phyloP scores from a whole-genome alignment of 2,329 filamentous ascomycete genomes.

The Pseudocercospora fuligena region DNA sequence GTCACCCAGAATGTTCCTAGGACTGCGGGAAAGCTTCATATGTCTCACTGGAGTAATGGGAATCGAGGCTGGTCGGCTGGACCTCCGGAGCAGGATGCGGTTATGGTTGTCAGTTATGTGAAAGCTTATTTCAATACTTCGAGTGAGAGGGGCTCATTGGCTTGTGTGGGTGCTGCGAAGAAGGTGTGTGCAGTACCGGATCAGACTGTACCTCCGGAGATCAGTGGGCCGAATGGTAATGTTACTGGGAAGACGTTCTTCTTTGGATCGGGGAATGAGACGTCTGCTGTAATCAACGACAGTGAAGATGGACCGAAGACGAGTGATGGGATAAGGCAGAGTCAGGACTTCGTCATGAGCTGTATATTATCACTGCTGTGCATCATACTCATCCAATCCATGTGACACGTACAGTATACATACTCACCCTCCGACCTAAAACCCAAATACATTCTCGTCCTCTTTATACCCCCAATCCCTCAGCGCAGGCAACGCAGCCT shows the following conservation, averaged over 20 bases:
- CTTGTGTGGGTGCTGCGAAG: background rate
- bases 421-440: background rate
- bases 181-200: constrained; percentile 29
- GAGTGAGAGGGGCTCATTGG: background rate
- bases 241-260: constrained; percentile 27
- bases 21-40: constrained; percentile 66
- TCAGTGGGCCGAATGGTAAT: constrained; percentile 19
- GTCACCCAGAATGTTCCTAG: constrained; percentile 55
- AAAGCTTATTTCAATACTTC: constrained; percentile 79
- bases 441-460: constrained; percentile 23
- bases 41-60: constrained; percentile 81
- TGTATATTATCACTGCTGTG: background rate
- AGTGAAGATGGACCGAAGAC: constrained; percentile 3
- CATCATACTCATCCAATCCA: no score
- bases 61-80: constrained; percentile 73
- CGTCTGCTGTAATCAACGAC: background rate
- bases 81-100: constrained; percentile 66
- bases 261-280: constrained; percentile 13
- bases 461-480: constrained; percentile 36
- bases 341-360: background rate
- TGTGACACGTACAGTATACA: background rate
- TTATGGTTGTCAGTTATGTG: constrained; percentile 69
- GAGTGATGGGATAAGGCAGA: background rate
- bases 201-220: constrained; percentile 25
- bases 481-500: constrained; percentile 56